Evolutionary conservation across 2,329 filamentous ascomycete genomes (phyloP).

Genomic region (Penicillium freii): DNA sequence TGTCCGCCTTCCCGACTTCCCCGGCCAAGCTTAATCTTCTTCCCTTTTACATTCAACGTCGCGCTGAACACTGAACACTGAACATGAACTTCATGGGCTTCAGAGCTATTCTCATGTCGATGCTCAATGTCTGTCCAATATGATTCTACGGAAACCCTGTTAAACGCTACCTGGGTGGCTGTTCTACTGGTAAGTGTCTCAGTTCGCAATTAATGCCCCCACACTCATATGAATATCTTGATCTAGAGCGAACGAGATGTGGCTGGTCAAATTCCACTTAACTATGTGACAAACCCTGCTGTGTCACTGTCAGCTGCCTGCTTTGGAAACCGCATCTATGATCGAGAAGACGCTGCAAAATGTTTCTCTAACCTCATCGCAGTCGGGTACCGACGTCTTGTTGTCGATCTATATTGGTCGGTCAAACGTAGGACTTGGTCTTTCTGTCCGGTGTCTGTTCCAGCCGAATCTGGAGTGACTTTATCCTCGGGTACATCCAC

Average conservation of each 20-base stretch:
- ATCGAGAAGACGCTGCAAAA: conserved; percentile 49
- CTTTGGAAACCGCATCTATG: conserved; percentile 55
- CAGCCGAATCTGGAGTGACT: conserved; percentile 29
- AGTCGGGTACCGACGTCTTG: conserved; percentile 57
- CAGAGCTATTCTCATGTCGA: background rate
- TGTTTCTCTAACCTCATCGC: conserved; percentile 64
- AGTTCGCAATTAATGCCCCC: background rate
- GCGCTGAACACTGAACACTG: background rate
- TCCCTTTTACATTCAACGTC: background rate
- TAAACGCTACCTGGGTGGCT: conserved; percentile 40
- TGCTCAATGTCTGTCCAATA: conserved; percentile 45
- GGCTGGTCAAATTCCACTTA: conserved; percentile 58
- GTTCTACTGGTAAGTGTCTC: conserved; percentile 38
- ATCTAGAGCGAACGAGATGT: conserved; percentile 62
- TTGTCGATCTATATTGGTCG: conserved; percentile 66
- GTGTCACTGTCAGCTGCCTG: conserved; percentile 59
- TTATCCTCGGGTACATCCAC: conserved; percentile 20
- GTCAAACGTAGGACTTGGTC: conserved; percentile 53
- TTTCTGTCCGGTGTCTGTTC: conserved; percentile 60
- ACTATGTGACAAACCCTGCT: conserved; percentile 59
- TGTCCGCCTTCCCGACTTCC: conserved; percentile 18
- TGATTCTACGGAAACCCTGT: conserved; percentile 38
- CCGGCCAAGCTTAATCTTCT: conserved; percentile 2
- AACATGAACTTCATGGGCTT: conserved; percentile 6
- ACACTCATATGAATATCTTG: conserved; percentile 12